phyloP scores from a whole-genome alignment of 345 rosid genomes.

The Bruguiera gymnorhiza region DNA sequence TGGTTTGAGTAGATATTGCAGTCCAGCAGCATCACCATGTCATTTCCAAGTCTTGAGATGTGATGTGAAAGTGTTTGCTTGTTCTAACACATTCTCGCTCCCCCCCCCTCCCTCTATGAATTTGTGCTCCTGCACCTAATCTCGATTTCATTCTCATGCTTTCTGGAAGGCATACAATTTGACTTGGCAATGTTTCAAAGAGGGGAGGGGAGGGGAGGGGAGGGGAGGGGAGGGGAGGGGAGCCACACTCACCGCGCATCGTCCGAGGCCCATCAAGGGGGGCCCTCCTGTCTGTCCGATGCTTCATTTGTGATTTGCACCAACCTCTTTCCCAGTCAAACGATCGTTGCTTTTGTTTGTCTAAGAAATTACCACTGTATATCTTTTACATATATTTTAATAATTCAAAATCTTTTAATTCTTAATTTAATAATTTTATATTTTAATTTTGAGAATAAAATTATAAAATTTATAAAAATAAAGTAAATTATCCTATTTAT shows the following conservation, averaged over 20 bases:
- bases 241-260: conserved; percentile 1
- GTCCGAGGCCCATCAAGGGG: neutral
- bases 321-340: conserved; percentile 10
- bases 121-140: conserved; percentile 28
- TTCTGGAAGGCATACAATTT: conserved; percentile 25
- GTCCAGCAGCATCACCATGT: neutral
- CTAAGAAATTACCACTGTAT: conserved; percentile 43
- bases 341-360: conserved; percentile 28
- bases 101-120: neutral
- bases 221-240: neutral
- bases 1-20: neutral
- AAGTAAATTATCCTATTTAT: no score
- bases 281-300: conserved; percentile 22
- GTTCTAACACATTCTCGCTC: neutral
- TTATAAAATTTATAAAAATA: no score
- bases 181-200: conserved; percentile 14
- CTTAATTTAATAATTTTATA: neutral
- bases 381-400: neutral
- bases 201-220: neutral
- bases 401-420: neutral
- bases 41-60: neutral
- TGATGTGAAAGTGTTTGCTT: conserved; percentile 24
- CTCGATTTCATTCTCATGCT: conserved; percentile 9
- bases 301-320: conserved; percentile 23
- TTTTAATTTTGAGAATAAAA: neutral